These are phyloP conservation scores for Kodamaea kaohsiungensis DNA, from an alignment of 805 yeast genomes.

Conservation along the genomic window DNA sequence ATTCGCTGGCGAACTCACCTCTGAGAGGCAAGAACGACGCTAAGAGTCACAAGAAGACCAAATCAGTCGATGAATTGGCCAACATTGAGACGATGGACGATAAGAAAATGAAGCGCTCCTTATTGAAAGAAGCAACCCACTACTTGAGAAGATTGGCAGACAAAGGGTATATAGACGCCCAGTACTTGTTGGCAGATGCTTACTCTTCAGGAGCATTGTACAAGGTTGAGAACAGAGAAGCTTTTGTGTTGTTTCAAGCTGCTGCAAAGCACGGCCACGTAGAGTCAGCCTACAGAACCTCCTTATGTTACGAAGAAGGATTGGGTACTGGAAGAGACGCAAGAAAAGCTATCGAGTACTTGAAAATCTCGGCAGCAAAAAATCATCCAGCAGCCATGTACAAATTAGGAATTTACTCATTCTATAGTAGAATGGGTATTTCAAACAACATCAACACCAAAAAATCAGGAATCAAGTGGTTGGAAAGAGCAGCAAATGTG, in stretches of 20 bases:
- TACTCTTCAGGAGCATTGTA: conserved; percentile 83
- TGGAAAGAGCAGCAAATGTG: conserved; percentile 78
- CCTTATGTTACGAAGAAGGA: conserved; percentile 91
- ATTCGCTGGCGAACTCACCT: conserved; percentile 11
- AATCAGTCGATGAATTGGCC: conserved; percentile 17
- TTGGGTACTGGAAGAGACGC: conserved; percentile 89
- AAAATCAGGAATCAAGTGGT: conserved; percentile 90
- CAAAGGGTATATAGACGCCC: conserved; percentile 86
- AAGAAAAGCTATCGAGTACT: conserved; percentile 77
- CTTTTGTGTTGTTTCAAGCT: conserved; percentile 73
- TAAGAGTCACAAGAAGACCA: conserved; percentile 21
- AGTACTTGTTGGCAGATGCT: conserved; percentile 89
- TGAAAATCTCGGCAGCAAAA: conserved; percentile 83
- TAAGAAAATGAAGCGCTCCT: conserved; percentile 45
- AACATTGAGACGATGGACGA: conserved; percentile 15
- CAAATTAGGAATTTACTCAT: conserved; percentile 85
- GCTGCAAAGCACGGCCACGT: conserved; percentile 95
- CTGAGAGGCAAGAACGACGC: conserved; percentile 14
- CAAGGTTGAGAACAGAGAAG: conserved; percentile 73
- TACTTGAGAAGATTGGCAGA: conserved; percentile 72
- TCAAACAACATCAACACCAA: conserved; percentile 66
- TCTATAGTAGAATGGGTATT: conserved; percentile 82
- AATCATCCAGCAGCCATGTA: conserved; percentile 98
- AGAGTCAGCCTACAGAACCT: conserved; percentile 88
- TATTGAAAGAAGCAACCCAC: conserved; percentile 74